Evolutionary conservation across 179 eudicot species (phyloP), one percentile per base, ranked within the genome.

Genomic region (Beta corolliflora): DNA sequence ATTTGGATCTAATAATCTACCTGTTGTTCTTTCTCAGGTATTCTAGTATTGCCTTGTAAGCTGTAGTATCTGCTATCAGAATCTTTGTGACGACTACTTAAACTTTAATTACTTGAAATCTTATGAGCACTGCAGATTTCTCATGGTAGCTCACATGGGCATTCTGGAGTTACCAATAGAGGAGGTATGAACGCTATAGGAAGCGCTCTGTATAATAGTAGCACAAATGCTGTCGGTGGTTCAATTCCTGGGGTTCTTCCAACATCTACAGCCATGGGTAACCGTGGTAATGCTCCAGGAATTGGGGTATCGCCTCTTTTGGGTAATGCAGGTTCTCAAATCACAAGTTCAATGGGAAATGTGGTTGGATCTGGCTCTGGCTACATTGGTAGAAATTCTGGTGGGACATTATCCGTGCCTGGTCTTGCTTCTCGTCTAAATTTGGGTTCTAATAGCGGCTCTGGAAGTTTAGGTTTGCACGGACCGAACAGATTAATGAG

Each of bases 201-300:
- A 84, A 91, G 81, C 80, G 89, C 92, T 82, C 97, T 91, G 66
- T 93, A 88, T 85, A 89, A 78, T 85, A 88, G 85, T 81, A 88
- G 77, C 85, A 44, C 89, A 63, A 95, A 87, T 86, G 93, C 88
- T 64, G 89, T 88, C 78, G 94, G 94, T 80, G 95, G 94, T 82
- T 94, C 97, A 44, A 83, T 95, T 83, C 94, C 93, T 68, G 97
- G 94, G 80, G 89, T 92, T 86, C 91, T 92, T 68, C 91, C 98
- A 78, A 90, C 93, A 46, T 94, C 98, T 85, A 88, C 92, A 73
- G 88, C 93, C 58, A 90, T 92, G 81, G 92, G 92, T 77, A 95
- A 92, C 75, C 89, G 92, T 72, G 86, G 82, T 83, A 84, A 89
- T 87, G 94, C 88, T 88, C 85, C 92, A 54, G 98, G 97, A 68